Base-by-base conservation (phyloP, 768 basidiomycete genomes). In the Boletus edulis region DNA sequence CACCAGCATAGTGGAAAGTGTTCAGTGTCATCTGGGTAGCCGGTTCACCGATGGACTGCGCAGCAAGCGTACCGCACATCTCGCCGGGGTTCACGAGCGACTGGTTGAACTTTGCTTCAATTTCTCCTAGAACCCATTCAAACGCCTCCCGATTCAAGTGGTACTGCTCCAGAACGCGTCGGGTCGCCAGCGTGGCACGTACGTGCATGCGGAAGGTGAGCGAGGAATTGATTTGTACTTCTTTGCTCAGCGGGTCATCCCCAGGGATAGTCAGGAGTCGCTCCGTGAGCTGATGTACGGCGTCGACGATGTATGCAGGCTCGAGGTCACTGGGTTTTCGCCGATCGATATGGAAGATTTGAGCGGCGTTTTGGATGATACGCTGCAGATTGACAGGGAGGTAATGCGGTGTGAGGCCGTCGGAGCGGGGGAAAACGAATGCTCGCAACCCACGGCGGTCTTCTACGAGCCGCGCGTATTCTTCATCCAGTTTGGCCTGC, bases 1-100 rank as follows among this genome's bases (percentile, higher is more conserved):
- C 97, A 87, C 97, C 97, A 57, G 97, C 97, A 70, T 98, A 98
- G 74, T 99, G 97, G 91, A 98, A 99, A 0, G 96, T 98, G 72
- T 99, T 99, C 55, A 99, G 74, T 7, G 97, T 98, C 97, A 99
- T 98, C 75, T 99, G 97, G 1, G 97, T 99, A 5, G 97, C 97
- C 0, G 97, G 97, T 77, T 98, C 97, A 72, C 97, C 97, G 61
- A 98, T 99, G 0, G 97, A 98, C 75, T 99, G 97, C 1, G 97
- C 97, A 37, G 96, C 89, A 20, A 98, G 82, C 0, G 94, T 97
- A 42, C 97, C 97, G 61, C 97, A 98, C 97, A 99, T 99, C 74
- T 98, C 97, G 43, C 96, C 95, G 0, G 97, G 92, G 64, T 97
- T 89, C 11, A 84, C 94, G 3, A 96, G 63, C 3, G 97, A 89